phyloP scores from a whole-genome alignment of 257 asterid species.

The Ballota nigra region DNA sequence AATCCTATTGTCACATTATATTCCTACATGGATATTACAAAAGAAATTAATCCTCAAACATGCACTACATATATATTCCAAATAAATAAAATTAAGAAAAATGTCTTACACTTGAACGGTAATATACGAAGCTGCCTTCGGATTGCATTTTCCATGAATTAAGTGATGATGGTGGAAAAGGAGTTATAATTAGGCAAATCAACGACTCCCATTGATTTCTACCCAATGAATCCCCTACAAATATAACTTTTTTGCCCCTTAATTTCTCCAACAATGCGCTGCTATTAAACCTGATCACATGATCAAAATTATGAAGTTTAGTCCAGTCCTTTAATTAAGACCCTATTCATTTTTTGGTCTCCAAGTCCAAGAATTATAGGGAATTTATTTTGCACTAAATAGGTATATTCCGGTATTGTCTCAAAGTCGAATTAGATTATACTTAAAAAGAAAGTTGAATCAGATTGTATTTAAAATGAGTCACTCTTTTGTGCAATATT shows the following conservation, averaged over 20 bases:
- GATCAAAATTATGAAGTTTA: not conserved
- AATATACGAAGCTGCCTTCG: constrained; percentile 34
- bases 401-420: too few relatives aligned
- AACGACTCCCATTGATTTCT: constrained; percentile 66
- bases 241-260: constrained; percentile 55
- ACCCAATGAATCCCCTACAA: constrained; percentile 63
- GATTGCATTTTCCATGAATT: constrained; percentile 21
- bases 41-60: not conserved
- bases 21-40: too few relatives aligned
- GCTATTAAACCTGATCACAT: constrained; percentile 30
- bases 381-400: too few relatives aligned
- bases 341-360: too few relatives aligned
- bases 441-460: too few relatives aligned
- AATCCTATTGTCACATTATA: too few relatives aligned
- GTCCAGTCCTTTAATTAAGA: not conserved
- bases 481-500: too few relatives aligned
- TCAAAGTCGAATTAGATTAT: too few relatives aligned
- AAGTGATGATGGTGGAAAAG: constrained; percentile 27
- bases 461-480: too few relatives aligned
- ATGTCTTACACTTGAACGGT: constrained; percentile 43
- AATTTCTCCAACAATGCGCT: constrained; percentile 49
- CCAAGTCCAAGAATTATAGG: too few relatives aligned
- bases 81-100: not conserved
- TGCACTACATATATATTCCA: too few relatives aligned
- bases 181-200: constrained; percentile 54